Base-by-base conservation (phyloP, 495 filamentous ascomycete species). In the Penicillium lagena region DNA sequence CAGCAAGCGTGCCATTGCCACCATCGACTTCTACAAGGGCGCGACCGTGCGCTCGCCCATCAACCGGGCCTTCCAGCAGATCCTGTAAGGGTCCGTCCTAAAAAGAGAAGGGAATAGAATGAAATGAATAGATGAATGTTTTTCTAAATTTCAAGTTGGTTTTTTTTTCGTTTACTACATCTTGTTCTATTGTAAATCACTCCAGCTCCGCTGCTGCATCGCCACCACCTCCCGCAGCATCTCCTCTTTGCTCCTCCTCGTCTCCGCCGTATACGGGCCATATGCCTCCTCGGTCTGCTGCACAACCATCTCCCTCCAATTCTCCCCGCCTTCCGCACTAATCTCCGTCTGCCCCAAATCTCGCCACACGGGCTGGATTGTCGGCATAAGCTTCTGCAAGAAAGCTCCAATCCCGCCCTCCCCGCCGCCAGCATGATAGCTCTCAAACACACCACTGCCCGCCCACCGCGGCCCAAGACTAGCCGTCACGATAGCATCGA, bases 21-120 rank as follows among this genome's bases (percentile, higher is more conserved):
- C 93, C 44, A 76, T 98, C 55, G 80, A 96, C 54, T 97, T 95
- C 83, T 98, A 90, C 82, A 97, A 96, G 84, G 88, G 81, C 54
- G 79, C 87, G 51, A 80, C 81, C 59, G 78, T 95, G 51, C 89
- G 93, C 62, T 96, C 90, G 33, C 93, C 94, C 45, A 69, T 98
- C 73, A 96, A 97, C 81, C 86, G 89, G 61, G 93, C 70, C 54
- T 73, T 73, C 68, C 66, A 73, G 65, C 70, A 73, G 53, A 67
- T 73, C 46, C 58, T 71, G 56, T 73, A 71, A 58, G 44, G 22
- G 22, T 22, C 22, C 22, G 22, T 22, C 22, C 22, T 6, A 22
- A 22, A 22, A 22, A 22, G 22, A 22, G 22, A 22, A 22, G 22
- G 22, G 4, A 22, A 22, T 22, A 49, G 55, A 60, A 56, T 58